These are phyloP conservation scores for Pseudogymnoascus sp. DNA, from an alignment of 2,329 filamentous ascomycete genomes.

Conservation along the genomic window DNA sequence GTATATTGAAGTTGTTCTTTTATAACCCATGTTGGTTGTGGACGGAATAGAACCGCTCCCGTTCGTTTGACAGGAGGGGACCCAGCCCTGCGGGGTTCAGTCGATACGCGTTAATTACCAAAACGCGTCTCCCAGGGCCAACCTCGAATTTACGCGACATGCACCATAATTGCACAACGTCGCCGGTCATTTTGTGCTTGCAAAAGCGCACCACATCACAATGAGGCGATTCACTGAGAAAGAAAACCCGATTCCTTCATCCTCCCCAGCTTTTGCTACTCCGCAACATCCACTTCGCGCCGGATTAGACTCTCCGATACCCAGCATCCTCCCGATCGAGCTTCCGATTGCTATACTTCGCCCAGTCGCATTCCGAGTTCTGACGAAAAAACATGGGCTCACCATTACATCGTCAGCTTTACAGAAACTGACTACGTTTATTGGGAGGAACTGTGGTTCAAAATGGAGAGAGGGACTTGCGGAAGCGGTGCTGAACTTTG, in stretches of 20 bases:
- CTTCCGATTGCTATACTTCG: slow-evolving; percentile 80
- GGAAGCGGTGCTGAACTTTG: slow-evolving; percentile 85
- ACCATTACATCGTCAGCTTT: slow-evolving; percentile 84
- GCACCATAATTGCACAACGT: slow-evolving; percentile 5
- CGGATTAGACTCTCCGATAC: slow-evolving; percentile 34
- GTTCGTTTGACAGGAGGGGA: neutral
- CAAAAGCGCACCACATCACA: neutral
- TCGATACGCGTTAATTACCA: slow-evolving; percentile 1
- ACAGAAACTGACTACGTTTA: slow-evolving; percentile 76
- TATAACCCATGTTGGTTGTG: neutral
- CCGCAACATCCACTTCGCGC: slow-evolving; percentile 70
- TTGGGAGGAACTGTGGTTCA: slow-evolving; percentile 88
- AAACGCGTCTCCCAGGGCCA: neutral
- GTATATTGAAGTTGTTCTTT: neutral
- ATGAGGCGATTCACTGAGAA: slow-evolving; percentile 4
- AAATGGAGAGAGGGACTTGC: slow-evolving; percentile 93
- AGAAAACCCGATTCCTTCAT: slow-evolving; percentile 65
- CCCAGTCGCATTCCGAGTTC: slow-evolving; percentile 86
- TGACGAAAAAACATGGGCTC: slow-evolving; percentile 95
- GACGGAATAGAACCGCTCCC: neutral
- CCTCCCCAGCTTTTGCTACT: slow-evolving; percentile 83
- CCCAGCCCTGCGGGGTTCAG: neutral
- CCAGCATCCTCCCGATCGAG: slow-evolving; percentile 70
- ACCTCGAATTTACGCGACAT: slow-evolving; percentile 7
- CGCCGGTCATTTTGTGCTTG: neutral